phyloP scores from a whole-genome alignment of 2,329 filamentous ascomycete species.

The Aspergillus spinulosporus region DNA sequence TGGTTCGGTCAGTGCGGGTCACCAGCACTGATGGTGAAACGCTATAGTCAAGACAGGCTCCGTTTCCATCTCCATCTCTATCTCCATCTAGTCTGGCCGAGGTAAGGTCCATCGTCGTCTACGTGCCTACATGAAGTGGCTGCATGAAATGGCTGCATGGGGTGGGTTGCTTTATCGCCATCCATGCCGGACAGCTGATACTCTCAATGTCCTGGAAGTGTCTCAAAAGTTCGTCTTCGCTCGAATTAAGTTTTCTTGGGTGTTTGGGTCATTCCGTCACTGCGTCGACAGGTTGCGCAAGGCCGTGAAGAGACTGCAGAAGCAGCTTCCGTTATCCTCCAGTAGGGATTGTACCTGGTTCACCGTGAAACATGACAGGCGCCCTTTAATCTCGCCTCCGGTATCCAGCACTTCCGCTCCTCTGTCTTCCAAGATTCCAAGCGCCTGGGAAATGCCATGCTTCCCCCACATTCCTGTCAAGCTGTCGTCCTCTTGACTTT shows the following conservation, averaged over 20 bases:
- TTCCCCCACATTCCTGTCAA: not conserved
- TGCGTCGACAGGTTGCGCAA: not conserved
- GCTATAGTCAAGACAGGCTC: constrained; percentile 1
- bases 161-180: not conserved
- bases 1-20: constrained; percentile 23
- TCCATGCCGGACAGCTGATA: not conserved
- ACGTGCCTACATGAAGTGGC: not conserved
- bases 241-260: not conserved
- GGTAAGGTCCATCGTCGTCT: not conserved
- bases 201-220: not conserved
- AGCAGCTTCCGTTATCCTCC: constrained; percentile 2
- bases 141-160: too few relatives aligned
- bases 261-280: not conserved
- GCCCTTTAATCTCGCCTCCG: constrained; percentile 24
- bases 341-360: constrained; percentile 1
- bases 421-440: not conserved
- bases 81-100: not conserved
- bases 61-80: not conserved
- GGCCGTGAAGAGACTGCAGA: not conserved
- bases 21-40: constrained; percentile 20
- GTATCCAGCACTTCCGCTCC: not conserved
- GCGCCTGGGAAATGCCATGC: constrained; percentile 2
- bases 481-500: not conserved
- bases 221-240: not conserved
- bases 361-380: constrained; percentile 30